A percentile compares a stretch with the other conserved stretches of the same genome.
phyloP scores from a whole-genome alignment of 2,329 filamentous ascomycete genomes.

The Cordyceps javanica region DNA sequence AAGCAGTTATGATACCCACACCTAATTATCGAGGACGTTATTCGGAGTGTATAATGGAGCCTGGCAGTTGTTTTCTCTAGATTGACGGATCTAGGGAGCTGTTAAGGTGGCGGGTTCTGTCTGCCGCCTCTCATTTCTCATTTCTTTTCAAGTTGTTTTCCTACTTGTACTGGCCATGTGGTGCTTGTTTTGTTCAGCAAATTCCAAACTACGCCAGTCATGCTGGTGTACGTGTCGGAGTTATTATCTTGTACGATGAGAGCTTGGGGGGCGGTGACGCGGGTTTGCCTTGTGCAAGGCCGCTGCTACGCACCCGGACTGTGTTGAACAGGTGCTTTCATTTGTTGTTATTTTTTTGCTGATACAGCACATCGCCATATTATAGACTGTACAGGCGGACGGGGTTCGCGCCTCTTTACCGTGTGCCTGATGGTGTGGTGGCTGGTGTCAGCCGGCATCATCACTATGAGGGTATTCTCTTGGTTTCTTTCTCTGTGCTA shows the following conservation, averaged over 20 bases:
- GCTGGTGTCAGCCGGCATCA: conserved; percentile 23
- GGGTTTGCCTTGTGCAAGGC: background rate
- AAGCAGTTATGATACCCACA: conserved; percentile 12
- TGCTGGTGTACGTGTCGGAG: background rate
- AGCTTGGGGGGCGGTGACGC: background rate
- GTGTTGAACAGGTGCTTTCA: conserved; percentile 10
- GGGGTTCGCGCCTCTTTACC: conserved; percentile 28
- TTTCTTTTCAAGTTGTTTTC: conserved; percentile 19
- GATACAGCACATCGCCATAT: conserved; percentile 10
- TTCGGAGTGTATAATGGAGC: conserved; percentile 11
- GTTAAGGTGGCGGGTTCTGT: background rate
- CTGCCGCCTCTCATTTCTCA: conserved; percentile 10
- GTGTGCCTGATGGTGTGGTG: conserved; percentile 22
- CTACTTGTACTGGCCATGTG: conserved; percentile 19
- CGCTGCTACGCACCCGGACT: background rate
- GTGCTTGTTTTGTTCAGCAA: conserved; percentile 16
- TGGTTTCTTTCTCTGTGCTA: conserved; percentile 6
- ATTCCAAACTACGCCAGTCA: background rate
- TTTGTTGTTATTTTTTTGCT: conserved; percentile 10
- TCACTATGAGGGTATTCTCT: background rate
- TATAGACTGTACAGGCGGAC: conserved; percentile 32
- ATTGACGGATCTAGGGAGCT: background rate
- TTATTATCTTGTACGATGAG: conserved; percentile 5
- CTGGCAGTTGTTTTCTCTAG: conserved; percentile 2
- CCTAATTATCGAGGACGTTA: conserved; percentile 10